Conservation (phyloP, 257 asterid genomes). For the Nicotiana obtusifolia region DNA sequence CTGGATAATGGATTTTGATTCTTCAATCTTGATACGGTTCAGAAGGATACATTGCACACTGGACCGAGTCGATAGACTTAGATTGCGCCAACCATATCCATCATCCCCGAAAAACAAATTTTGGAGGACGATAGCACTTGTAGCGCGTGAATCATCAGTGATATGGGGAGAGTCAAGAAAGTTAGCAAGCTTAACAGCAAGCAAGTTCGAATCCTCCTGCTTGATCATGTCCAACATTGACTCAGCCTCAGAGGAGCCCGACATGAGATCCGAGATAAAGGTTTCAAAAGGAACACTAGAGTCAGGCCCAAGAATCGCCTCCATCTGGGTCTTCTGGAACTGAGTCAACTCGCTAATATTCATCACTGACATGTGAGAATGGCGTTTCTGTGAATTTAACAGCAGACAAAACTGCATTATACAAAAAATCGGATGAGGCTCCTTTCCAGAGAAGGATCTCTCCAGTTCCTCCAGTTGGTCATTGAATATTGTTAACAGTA, state of each 20-base stretch:
- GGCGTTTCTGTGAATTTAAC: no score
- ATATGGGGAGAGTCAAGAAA: conserved; percentile 45
- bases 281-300: conserved; percentile 60
- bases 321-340: conserved; percentile 65
- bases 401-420: no score
- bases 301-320: conserved; percentile 63
- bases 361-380: not conserved
- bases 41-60: conserved; percentile 47
- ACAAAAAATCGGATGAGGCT: no score
- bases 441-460: no score
- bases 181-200: conserved; percentile 57
- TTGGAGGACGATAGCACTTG: conserved; percentile 66
- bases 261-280: conserved; percentile 68
- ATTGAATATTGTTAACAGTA: no score
- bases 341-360: conserved; percentile 49
- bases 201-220: conserved; percentile 75
- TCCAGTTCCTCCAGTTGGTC: no score
- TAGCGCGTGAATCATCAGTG: conserved; percentile 52
- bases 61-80: conserved; percentile 47
- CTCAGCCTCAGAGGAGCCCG: conserved; percentile 70
- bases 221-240: conserved; percentile 62
- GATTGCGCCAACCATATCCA: conserved; percentile 68
- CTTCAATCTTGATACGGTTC: conserved; percentile 56
- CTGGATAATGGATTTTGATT: conserved; percentile 49
- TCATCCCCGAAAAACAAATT: conserved; percentile 70